phyloP scores from a whole-genome alignment of 2,329 filamentous ascomycete species.

The Nigrospora oryzae region DNA sequence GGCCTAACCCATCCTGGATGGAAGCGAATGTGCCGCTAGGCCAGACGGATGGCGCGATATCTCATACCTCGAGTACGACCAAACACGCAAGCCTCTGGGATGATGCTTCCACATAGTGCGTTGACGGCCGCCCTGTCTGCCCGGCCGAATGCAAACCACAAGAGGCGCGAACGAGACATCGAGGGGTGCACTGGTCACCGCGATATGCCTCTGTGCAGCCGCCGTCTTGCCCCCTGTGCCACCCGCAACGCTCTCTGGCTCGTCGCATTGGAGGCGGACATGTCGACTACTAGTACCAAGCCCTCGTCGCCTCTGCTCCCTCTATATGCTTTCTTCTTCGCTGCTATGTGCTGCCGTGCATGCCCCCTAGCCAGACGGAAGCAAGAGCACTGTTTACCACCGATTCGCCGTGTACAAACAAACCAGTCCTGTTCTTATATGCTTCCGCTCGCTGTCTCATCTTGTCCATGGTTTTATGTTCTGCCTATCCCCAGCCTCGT shows the following conservation, averaged over 20 bases:
- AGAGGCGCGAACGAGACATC: slow-evolving; percentile 10
- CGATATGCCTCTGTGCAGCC: slow-evolving; percentile 19
- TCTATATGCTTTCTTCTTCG: neutral
- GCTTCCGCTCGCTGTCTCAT: no score
- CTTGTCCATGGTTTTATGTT: no score
- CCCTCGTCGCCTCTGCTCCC: slow-evolving; percentile 1
- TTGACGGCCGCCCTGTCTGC: no score
- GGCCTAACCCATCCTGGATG: no score
- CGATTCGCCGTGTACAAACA: no score
- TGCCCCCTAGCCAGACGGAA: no score
- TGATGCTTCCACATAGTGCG: no score
- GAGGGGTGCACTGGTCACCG: slow-evolving; percentile 16
- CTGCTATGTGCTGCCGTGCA: neutral
- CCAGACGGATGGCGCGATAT: neutral
- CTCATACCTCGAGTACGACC: neutral
- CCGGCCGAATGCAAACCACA: no score
- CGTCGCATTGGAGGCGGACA: neutral
- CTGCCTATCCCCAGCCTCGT: no score
- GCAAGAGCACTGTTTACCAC: no score
- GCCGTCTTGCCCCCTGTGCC: slow-evolving; percentile 16
- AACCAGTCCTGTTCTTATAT: no score
- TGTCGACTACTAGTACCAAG: slow-evolving; percentile 1
- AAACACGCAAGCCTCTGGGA: no score
- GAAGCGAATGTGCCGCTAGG: neutral
- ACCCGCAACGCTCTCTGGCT: slow-evolving; percentile 7